Conservation (phyloP, 176 grass and related monocot species). For the Paspalum vaginatum region DNA sequence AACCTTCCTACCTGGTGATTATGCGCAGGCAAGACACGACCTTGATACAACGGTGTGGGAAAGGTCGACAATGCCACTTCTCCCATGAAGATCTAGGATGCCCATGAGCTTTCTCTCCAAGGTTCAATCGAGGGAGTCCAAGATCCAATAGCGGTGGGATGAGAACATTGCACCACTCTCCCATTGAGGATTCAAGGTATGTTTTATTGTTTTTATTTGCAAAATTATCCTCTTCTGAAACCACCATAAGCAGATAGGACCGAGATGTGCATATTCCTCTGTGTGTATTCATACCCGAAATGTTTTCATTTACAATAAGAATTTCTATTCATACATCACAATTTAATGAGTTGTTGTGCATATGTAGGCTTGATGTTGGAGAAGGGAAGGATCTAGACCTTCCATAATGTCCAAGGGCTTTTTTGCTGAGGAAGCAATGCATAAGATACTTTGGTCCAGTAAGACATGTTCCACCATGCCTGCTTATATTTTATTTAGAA, state of each 20-base stretch:
- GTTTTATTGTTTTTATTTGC: too few relatives aligned
- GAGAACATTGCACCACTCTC: too few relatives aligned
- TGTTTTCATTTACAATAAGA: neutral
- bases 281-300: neutral
- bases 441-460: conserved; percentile 94
- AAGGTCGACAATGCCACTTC: too few relatives aligned
- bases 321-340: neutral
- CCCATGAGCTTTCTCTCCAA: too few relatives aligned
- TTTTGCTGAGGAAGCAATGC: conserved; percentile 72
- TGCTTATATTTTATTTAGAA: neutral
- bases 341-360: neutral
- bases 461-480: conserved; percentile 39
- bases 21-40: too few relatives aligned
- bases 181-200: too few relatives aligned
- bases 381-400: conserved; percentile 84
- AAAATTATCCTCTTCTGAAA: too few relatives aligned
- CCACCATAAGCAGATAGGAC: neutral
- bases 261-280: neutral
- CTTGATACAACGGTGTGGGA: too few relatives aligned
- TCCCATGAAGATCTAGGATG: too few relatives aligned
- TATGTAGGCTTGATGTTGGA: conserved; percentile 86
- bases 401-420: conserved; percentile 64
- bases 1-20: too few relatives aligned
- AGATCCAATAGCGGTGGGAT: too few relatives aligned
- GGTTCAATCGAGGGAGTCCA: too few relatives aligned